Percentiles rank a stretch among this genome's conserved stretches.
These are phyloP conservation scores for Tympanopsis confertula DNA, from an alignment of 2,329 filamentous ascomycete genomes.

Conservation along the genomic window DNA sequence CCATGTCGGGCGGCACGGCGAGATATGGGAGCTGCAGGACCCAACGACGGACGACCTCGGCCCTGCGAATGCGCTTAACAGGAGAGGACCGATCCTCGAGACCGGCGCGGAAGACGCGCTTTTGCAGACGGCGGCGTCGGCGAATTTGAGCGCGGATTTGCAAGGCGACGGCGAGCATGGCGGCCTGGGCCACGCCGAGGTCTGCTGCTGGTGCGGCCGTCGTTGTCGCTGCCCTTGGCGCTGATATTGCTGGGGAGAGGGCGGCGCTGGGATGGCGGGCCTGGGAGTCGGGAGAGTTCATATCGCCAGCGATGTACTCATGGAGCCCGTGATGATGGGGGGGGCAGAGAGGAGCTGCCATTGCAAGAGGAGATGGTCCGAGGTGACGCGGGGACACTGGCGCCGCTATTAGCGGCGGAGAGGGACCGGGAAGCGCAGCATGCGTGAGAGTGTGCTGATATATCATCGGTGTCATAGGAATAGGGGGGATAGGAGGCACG, in stretches of 20 bases:
- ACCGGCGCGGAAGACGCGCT: conserved; percentile 26
- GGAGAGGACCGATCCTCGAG: conserved; percentile 19
- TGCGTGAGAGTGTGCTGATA: no score
- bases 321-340: no score
- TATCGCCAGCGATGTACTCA: no score
- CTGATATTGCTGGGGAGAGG: conserved; percentile 32
- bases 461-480: no score
- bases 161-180: conserved; percentile 36
- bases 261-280: no score
- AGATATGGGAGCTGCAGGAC: conserved; percentile 25
- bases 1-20: conserved; percentile 16
- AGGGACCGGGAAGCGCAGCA: no score
- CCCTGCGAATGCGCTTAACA: conserved; percentile 7
- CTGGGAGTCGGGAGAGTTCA: no score
- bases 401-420: no score
- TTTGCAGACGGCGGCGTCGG: conserved; percentile 25
- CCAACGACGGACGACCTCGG: conserved; percentile 29
- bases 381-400: no score
- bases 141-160: conserved; percentile 34
- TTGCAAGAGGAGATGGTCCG: no score
- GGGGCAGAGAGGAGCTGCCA: no score
- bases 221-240: conserved; percentile 33
- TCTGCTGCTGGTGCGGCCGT: conserved; percentile 32
- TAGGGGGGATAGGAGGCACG: no score
- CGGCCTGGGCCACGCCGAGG: conserved; percentile 35